Evolutionary conservation across 257 asterid genomes (phyloP), one percentile per base, ranked within the genome.

Genomic region (Nicotiana obtusifolia): DNA sequence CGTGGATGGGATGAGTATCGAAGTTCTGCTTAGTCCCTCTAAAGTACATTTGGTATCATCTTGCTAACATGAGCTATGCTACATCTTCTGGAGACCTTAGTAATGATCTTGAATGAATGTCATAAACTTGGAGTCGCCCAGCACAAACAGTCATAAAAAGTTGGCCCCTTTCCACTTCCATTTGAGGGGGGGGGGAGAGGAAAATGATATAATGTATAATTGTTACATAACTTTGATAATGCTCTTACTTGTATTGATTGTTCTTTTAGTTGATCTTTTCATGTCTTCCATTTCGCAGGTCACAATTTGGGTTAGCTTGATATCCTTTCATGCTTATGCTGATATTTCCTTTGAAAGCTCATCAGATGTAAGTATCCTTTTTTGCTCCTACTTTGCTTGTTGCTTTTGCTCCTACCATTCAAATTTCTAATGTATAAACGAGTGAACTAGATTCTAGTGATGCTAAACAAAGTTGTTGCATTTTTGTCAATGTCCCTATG

Each of bases 271-370:
- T 84, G 76, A 88, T 79, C 62, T 81, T 77, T 87, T 28, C 10
- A 16, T 67, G 37, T 76, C 71, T 80, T 81, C 52, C 75, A 53
- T 84, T 64, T 35, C 91, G 93, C 97, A 96, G 97, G 88, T 96
- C 80, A 90, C 89, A 24, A 82, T 94, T 75, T 96, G 97, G 99
- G 86, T 96, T 77, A 96, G 97, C 91, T 88, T 93, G 86, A 83
- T 93, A 83, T 89, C 98, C 30, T 91, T 94, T 83, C 97, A 88
- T 86, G 93, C 97, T 16, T 88, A 90, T 87, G 97, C 97, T 83
- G 98, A 93, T 89, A 90, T 94, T 83, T 88, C 93, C 79, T 96
- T 88, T 80, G 90, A 88, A 86, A 93, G 97, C 83, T 82, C 87
- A 76, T 88, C 92, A 24, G 97, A 94, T 93, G 99, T 94, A 88